phyloP scores from a whole-genome alignment of 371 early-diverging fungal species.

The Mortierella sp. region DNA sequence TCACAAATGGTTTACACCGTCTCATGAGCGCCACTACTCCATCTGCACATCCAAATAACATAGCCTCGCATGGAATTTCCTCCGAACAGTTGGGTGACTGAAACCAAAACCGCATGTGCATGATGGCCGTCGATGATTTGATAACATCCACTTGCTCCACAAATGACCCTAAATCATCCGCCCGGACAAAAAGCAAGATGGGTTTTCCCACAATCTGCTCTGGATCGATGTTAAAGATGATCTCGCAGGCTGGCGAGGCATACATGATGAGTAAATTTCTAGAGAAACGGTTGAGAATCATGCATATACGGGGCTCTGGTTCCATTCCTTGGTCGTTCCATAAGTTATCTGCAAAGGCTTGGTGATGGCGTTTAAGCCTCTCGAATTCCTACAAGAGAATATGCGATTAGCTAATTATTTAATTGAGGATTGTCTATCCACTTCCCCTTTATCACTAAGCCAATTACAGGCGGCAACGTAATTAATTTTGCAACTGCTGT shows the following conservation, averaged over 20 bases:
- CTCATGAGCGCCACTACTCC: constrained; percentile 26
- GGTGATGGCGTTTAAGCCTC: constrained; percentile 28
- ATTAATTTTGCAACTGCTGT: too few relatives aligned
- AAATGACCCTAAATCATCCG: constrained; percentile 30
- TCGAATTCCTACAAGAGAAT: constrained; percentile 23
- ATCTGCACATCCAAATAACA: constrained; percentile 30
- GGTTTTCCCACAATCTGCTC: constrained; percentile 33
- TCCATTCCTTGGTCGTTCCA: constrained; percentile 28
- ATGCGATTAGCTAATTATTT: neutral
- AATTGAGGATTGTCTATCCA: neutral
- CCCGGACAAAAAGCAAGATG: constrained; percentile 30
- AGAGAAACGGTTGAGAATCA: constrained; percentile 47
- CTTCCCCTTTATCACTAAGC: too few relatives aligned
- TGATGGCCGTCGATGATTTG: constrained; percentile 21
- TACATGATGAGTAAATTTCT: constrained; percentile 38
- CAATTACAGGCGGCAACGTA: too few relatives aligned
- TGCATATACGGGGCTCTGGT: constrained; percentile 37
- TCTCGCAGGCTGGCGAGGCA: constrained; percentile 25
- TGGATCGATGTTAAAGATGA: constrained; percentile 17
- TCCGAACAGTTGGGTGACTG: constrained; percentile 22
- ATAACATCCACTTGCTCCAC: constrained; percentile 35
- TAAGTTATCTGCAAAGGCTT: constrained; percentile 17
- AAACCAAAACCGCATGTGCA: constrained; percentile 45
- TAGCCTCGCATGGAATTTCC: constrained; percentile 40
- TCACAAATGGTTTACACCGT: constrained; percentile 28